Percentiles rank a stretch among this genome's conserved stretches.
Evolutionary conservation across 2,329 filamentous ascomycete genomes (phyloP).

Genomic region (Kalaharituber pfeilii): DNA sequence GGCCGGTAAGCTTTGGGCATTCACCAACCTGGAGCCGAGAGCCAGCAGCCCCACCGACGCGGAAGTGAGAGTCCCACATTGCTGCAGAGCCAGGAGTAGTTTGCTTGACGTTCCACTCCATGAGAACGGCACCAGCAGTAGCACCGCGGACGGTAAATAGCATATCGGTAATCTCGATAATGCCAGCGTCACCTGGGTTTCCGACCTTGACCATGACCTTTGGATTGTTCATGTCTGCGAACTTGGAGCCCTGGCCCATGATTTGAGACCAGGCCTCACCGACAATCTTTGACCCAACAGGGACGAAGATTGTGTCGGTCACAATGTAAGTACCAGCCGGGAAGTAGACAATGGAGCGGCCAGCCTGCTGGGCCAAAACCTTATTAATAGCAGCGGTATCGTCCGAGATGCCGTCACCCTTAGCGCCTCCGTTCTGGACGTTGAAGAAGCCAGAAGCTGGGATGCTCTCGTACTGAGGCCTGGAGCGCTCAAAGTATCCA

Average conservation of each 20-base stretch:
- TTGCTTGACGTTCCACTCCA: slow-evolving; percentile 53
- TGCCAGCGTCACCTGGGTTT: slow-evolving; percentile 42
- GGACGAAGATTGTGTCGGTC: slow-evolving; percentile 51
- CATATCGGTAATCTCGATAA: slow-evolving; percentile 54
- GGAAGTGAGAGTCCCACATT: slow-evolving; percentile 88
- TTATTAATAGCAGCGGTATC: slow-evolving; percentile 28
- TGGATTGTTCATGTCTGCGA: slow-evolving; percentile 41
- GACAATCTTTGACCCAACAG: slow-evolving; percentile 37
- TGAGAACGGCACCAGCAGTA: slow-evolving; percentile 48
- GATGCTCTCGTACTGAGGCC: slow-evolving; percentile 67
- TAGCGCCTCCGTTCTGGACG: slow-evolving; percentile 15
- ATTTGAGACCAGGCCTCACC: slow-evolving; percentile 43
- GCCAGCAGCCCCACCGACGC: slow-evolving; percentile 72
- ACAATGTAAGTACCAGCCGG: slow-evolving; percentile 59
- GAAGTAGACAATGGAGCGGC: slow-evolving; percentile 44
- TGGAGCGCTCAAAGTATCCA: slow-evolving; percentile 62
- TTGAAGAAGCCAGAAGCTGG: slow-evolving; percentile 34
- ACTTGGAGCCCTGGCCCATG: slow-evolving; percentile 39
- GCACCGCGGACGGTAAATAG: slow-evolving; percentile 52
- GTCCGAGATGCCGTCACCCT: slow-evolving; percentile 23
- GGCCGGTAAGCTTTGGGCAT: slow-evolving; percentile 46
- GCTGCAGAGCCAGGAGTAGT: slow-evolving; percentile 31
- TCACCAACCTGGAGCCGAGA: slow-evolving; percentile 63
- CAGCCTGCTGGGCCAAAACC: slow-evolving; percentile 23
- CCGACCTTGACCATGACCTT: slow-evolving; percentile 52